A percentile compares a stretch with the other conserved stretches of the same genome.
Conservation (phyloP, 2,329 filamentous ascomycete genomes). For the Parastagonospora avenae region DNA sequence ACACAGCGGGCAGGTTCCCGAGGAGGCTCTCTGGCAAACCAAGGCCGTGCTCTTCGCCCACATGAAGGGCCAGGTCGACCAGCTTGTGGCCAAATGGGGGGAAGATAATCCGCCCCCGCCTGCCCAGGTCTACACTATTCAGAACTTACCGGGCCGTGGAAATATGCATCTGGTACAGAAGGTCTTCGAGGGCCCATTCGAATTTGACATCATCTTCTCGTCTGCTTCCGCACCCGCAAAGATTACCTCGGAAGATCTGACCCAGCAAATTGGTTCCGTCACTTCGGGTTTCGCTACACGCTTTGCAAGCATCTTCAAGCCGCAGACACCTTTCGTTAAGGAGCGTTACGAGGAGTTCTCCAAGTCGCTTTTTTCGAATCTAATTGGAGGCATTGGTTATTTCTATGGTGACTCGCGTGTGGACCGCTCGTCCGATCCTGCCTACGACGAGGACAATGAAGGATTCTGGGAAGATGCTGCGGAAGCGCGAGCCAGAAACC, state of each 20-base stretch:
- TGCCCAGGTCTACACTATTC: constrained; percentile 81
- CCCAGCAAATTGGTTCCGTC: constrained; percentile 68
- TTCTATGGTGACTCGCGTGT: constrained; percentile 89
- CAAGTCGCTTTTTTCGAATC: constrained; percentile 90
- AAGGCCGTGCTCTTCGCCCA: constrained; percentile 70
- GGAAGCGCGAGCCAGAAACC: constrained; percentile 71
- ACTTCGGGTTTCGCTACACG: constrained; percentile 73
- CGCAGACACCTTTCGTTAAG: constrained; percentile 75
- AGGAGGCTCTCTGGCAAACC: constrained; percentile 79
- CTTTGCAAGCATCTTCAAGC: constrained; percentile 74
- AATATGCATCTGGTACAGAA: constrained; percentile 92
- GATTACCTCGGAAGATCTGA: constrained; percentile 67
- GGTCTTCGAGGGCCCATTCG: constrained; percentile 85
- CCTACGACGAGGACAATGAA: constrained; percentile 94
- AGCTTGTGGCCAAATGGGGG: constrained; percentile 63
- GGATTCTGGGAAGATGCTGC: constrained; percentile 94
- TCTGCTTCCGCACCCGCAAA: constrained; percentile 68
- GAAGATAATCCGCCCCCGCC: constrained; percentile 73
- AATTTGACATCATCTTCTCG: constrained; percentile 90
- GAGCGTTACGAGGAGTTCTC: constrained; percentile 79
- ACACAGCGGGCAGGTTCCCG: constrained; percentile 68
- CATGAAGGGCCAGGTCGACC: constrained; percentile 68
- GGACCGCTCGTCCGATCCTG: constrained; percentile 86
- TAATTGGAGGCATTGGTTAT: constrained; percentile 92
- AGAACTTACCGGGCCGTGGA: constrained; percentile 69